These are phyloP conservation scores for Choanephora cucurbitarum DNA, from an alignment of 371 early-diverging fungal genomes.

Conservation along the genomic window DNA sequence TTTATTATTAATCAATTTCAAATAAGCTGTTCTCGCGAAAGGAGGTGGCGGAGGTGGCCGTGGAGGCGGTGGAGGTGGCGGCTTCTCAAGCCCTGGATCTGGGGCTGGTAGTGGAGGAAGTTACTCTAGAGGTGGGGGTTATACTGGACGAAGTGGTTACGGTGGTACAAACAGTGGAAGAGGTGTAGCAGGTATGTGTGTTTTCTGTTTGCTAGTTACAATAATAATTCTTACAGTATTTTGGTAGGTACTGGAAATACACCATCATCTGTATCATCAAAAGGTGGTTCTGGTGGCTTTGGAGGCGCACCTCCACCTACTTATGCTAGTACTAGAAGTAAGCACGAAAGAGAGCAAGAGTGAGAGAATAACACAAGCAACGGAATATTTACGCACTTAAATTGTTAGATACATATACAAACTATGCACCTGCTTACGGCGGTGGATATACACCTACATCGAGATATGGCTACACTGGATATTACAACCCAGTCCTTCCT, in stretches of 20 bases:
- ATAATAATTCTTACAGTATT: no score
- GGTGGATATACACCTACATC: constrained; percentile 37
- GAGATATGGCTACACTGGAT: constrained; percentile 40
- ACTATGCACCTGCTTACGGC: constrained; percentile 38
- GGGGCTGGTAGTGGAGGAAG: constrained; percentile 30
- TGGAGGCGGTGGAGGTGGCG: constrained; percentile 24
- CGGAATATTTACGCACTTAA: background rate
- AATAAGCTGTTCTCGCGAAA: constrained; percentile 24
- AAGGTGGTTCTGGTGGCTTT: constrained; percentile 44
- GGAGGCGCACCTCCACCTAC: constrained; percentile 15
- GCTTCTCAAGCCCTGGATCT: constrained; percentile 22
- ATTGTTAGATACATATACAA: constrained; percentile 24
- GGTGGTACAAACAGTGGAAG: constrained; percentile 16
- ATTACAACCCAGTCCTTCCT: constrained; percentile 37
- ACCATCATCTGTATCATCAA: constrained; percentile 22
- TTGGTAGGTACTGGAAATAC: constrained; percentile 18
- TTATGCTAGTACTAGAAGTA: constrained; percentile 36
- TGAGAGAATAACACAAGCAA: background rate
- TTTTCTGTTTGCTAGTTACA: no score
- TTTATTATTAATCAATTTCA: background rate
- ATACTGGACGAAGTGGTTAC: constrained; percentile 16
- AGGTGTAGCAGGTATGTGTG: constrained; percentile 8
- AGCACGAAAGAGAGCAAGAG: no score
- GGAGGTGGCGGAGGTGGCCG: constrained; percentile 30
- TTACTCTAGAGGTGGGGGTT: constrained; percentile 21